A percentile compares a stretch with the other conserved stretches of the same genome.
phyloP scores from a whole-genome alignment of 2,329 filamentous ascomycete species.

The Xylariaceae sp. region DNA sequence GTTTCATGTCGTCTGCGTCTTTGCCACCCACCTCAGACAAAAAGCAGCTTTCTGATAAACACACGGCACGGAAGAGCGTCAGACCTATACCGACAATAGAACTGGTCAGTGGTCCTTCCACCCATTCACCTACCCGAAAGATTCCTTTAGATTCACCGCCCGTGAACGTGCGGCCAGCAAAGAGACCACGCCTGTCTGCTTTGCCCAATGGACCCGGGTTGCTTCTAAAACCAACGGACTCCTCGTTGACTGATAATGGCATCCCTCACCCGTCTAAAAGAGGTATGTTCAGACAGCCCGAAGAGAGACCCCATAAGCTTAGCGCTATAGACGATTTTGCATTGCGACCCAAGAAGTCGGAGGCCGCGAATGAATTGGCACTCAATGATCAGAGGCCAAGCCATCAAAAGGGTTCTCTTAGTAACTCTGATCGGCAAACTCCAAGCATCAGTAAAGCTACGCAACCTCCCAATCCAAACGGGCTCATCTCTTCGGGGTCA shows the following conservation, averaged over 20 bases:
- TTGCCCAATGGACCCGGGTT: constrained; percentile 13
- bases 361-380: constrained; percentile 12
- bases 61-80: constrained; percentile 25
- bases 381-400: constrained; percentile 12
- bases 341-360: constrained; percentile 24
- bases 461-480: constrained; percentile 4
- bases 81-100: constrained; percentile 11
- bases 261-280: constrained; percentile 11
- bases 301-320: constrained; percentile 17
- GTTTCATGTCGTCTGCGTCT: constrained; percentile 8
- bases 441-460: constrained; percentile 1
- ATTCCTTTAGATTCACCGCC: constrained; percentile 8
- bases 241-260: constrained; percentile 14
- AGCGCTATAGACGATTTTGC: constrained; percentile 25
- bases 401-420: constrained; percentile 7
- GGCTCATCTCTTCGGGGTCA: constrained; percentile 1
- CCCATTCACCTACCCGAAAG: constrained; percentile 11
- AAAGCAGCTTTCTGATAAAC: constrained; percentile 24
- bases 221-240: constrained; percentile 7
- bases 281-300: constrained; percentile 15
- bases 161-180: constrained; percentile 16
- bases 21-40: constrained; percentile 18
- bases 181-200: constrained; percentile 19
- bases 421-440: constrained; percentile 7
- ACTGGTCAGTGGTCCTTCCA: constrained; percentile 1